Percentiles rank a stretch among this genome's conserved stretches.
Conservation (phyloP, 495 filamentous ascomycete species). For the Choiromyces venosus region DNA sequence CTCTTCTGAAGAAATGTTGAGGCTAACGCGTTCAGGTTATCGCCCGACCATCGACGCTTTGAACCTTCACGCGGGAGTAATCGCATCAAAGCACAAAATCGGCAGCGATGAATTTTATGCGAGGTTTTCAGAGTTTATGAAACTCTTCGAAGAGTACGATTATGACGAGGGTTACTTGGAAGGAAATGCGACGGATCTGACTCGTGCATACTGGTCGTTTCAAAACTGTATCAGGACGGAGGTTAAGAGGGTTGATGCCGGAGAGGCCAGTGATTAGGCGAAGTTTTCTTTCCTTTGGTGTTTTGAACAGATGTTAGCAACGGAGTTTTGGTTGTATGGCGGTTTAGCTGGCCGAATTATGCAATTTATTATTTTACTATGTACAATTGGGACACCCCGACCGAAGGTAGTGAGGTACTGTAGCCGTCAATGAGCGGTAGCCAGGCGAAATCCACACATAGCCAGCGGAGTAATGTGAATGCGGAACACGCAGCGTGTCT, state of each 20-base stretch:
- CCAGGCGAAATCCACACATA: too few species aligned
- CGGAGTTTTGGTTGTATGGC: too few species aligned
- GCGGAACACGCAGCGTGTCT: too few species aligned
- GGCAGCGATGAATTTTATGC: background rate
- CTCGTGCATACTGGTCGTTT: constrained; percentile 8
- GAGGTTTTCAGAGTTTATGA: background rate
- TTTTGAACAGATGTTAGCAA: too few species aligned
- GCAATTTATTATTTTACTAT: too few species aligned
- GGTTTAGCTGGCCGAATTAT: too few species aligned
- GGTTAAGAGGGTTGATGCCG: constrained; percentile 14
- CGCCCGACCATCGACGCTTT: background rate
- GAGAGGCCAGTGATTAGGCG: constrained; percentile 8
- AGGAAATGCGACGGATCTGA: constrained; percentile 6
- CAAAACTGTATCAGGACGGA: constrained; percentile 9
- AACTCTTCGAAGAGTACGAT: too few species aligned
- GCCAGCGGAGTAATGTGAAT: too few species aligned
- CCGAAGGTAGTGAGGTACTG: too few species aligned
- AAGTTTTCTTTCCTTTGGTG: too few species aligned
- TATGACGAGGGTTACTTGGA: constrained; percentile 6
- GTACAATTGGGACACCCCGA: too few species aligned
- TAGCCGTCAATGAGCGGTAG: too few species aligned
- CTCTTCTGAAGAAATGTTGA: constrained; percentile 6
- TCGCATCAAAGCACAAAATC: background rate
- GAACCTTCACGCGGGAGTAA: background rate
- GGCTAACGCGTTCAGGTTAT: constrained; percentile 8